Conservation (phyloP, 208 protist species). For the Trypanosoma scelopori region DNA sequence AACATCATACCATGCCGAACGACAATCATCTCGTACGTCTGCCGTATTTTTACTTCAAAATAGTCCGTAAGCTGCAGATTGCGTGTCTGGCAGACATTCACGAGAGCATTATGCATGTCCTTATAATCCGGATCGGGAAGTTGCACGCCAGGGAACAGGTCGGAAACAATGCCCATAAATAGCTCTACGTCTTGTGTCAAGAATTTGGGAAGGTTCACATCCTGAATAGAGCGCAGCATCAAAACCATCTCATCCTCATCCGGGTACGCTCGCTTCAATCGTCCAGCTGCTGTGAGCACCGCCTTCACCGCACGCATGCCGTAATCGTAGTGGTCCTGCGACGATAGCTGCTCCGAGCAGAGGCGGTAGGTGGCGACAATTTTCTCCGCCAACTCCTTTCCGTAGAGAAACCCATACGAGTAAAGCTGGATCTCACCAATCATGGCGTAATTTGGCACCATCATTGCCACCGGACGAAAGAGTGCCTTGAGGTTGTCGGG, state of each 20-base stretch:
- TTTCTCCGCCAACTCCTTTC: constrained; percentile 92
- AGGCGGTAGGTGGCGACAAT: constrained; percentile 96
- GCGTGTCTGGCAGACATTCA: constrained; percentile 43
- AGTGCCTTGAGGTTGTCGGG: constrained; percentile 98
- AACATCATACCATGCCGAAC: constrained; percentile 98
- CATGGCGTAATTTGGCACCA: constrained; percentile 98
- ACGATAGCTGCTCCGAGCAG: constrained; percentile 97
- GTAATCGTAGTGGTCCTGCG: constrained; percentile 98
- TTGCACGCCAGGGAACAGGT: constrained; percentile 92
- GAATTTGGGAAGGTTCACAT: constrained; percentile 96
- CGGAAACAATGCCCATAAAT: constrained; percentile 95
- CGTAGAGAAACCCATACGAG: constrained; percentile 96
- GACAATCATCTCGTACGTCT: constrained; percentile 97
- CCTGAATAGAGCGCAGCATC: constrained; percentile 95
- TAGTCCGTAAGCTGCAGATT: constrained; percentile 91
- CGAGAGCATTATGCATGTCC: constrained; percentile 80
- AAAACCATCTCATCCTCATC: constrained; percentile 93
- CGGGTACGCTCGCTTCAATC: constrained; percentile 91
- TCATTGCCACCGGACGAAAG: constrained; percentile 99
- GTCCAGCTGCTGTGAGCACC: constrained; percentile 91
- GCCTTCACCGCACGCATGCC: constrained; percentile 97
- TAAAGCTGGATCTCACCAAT: constrained; percentile 98
- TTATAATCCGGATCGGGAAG: constrained; percentile 89
- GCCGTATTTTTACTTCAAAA: constrained; percentile 89
- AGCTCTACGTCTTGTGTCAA: constrained; percentile 95